Evolutionary conservation across 305 asterid species (phyloP).

Genomic region (Vinca major): DNA sequence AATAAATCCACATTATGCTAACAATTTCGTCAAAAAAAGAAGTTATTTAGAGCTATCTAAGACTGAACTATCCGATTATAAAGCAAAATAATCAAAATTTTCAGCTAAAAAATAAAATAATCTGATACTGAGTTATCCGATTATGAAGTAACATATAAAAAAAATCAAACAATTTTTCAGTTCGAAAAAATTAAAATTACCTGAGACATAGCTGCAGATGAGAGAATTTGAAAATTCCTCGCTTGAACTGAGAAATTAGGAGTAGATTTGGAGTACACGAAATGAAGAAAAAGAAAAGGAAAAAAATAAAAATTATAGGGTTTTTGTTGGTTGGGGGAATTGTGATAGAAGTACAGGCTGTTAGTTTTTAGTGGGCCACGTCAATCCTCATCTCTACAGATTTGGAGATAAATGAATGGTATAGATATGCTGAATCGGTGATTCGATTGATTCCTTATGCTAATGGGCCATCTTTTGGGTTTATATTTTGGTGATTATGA

Average conservation of each 20-base stretch:
- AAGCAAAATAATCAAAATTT: neutral
- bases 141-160: too few species aligned
- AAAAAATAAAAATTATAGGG: slow-evolving; percentile 7
- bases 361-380: slow-evolving; percentile 24
- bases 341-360: neutral
- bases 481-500: too few species aligned
- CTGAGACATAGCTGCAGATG: too few species aligned
- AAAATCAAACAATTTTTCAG: too few species aligned
- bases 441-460: slow-evolving; percentile 3
- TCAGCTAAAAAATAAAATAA: too few species aligned
- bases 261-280: neutral
- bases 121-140: too few species aligned
- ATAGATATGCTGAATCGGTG: slow-evolving; percentile 9
- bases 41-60: neutral
- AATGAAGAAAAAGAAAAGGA: neutral
- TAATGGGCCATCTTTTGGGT: neutral
- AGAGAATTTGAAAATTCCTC: too few species aligned
- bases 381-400: slow-evolving; percentile 21
- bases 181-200: too few species aligned
- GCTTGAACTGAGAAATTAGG: too few species aligned
- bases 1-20: neutral
- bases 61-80: slow-evolving; percentile 1
- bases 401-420: slow-evolving; percentile 18
- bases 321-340: slow-evolving; percentile 1
- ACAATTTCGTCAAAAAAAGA: neutral